Base-by-base conservation (phyloP, 108 stramenopile species). In the Fragilaria radians region DNA sequence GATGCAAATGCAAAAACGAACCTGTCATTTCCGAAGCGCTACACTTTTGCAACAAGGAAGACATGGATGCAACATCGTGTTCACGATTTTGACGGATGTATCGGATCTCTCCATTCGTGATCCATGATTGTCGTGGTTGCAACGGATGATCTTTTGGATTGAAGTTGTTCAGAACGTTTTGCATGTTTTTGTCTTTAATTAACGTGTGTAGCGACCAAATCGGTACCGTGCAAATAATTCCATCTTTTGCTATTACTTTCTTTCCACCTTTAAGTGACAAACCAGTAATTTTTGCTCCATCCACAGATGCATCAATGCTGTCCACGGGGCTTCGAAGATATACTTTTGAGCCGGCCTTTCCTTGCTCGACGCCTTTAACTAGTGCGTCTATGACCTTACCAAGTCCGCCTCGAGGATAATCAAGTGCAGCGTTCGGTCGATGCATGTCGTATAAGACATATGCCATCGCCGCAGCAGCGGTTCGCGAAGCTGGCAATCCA, bases 361-460 rank as follows among this genome's bases (percentile, higher is more conserved):
- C 68, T 52, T 87, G 83, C 60, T 91, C 89, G 11, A 96, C 86
- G 5, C 89, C 95, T 25, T 86, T 68, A 0, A 94, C 92, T 34
- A 96, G 73, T 4, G 91, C 95, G 57, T 93, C 83, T 7, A 95
- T 80, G 21, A 95, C 86, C 28, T 61, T 54, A 5, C 85, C 92
- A 26, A 91, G 61, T 14, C 95, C 95, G 26, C 92, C 92, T 45
- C 57, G 64, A 9, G 94, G 95, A 75, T 94, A 96, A 57, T 96
- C 95, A 33, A 96, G 59, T 25, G 78, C 86, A 0, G 89, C 91
- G 14, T 74, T 82, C 18, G 83, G 70, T 3, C 90, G 67, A 77
- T 93, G 89, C 85, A 96, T 84, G 59, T 96, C 95, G 61, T 76
- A 82, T 46, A 96, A 55, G 14, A 94, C 89, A 63, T 95, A 95